Evolutionary conservation across 306 rosid genomes (phyloP), one percentile per base, ranked within the genome.

Genomic region (Aeschynomene evenia): DNA sequence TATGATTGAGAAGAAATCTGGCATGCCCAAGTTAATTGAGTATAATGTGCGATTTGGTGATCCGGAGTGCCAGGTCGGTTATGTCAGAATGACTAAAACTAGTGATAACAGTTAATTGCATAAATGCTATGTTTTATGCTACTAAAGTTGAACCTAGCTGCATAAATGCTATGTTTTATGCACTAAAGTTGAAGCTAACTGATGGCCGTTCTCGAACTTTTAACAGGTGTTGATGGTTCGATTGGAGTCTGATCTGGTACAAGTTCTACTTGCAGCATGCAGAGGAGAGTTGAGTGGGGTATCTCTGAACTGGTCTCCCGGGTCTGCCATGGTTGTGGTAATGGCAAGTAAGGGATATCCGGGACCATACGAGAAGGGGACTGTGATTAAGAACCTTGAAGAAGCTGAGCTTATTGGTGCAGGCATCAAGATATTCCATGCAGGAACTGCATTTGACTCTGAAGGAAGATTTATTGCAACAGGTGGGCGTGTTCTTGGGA

Each of bases 281-380:
- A 81, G 86, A 78, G 99, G 99, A 68, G 85, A 87, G 81, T 80
- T 94, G 68, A 84, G 76, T 51, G 92, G 83, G 63, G 89, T 91
- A 45, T 81, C 92, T 1, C 68, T 94, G 79, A 74, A 83, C 70
- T 94, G 99, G 99, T 94, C 97, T 4, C 83, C 89, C 0, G 97
- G 92, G 16, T 91, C 95, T 18, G 96, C 99, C 48, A 87, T 94
- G 96, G 96, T 94, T 51, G 99, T 94, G 58, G 99, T 94, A 68
- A 87, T 94, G 99, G 99, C 99, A 67, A 91, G 96, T 83, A 84
- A 87, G 4, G 99, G 99, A 33, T 94, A 94, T 73, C 97, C 97
- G 0, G 96, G 92, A 52, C 28, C 91, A 23, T 94, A 91, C n/a
- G 82, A 85, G 88, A 91, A 94, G 82, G 99, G 97, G 72, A 85